Percentiles rank a stretch among this genome's conserved stretches.
phyloP scores from a whole-genome alignment of 1,284 basidiomycete genomes.

The Gymnopus androsaceus region DNA sequence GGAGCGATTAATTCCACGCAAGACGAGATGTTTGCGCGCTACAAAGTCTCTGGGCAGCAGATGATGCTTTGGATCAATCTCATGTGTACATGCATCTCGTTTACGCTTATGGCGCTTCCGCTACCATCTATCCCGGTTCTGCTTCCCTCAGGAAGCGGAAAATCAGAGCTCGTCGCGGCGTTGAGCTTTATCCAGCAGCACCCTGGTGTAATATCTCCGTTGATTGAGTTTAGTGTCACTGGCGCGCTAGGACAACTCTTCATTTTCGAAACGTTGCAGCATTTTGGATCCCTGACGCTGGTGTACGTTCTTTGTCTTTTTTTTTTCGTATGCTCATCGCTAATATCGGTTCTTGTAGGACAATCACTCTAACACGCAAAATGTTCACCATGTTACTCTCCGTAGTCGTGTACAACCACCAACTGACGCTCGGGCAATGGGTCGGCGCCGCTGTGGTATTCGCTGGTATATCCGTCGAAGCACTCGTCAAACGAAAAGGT shows the following conservation, averaged over 20 bases:
- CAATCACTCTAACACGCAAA: conserved; percentile 95
- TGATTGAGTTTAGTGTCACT: conserved; percentile 85
- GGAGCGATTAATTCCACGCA: conserved; percentile 97
- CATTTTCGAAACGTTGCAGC: conserved; percentile 96
- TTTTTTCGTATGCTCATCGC: neutral
- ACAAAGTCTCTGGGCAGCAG: conserved; percentile 88
- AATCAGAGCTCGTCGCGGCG: conserved; percentile 70
- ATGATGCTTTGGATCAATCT: conserved; percentile 99
- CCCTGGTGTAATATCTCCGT: conserved; percentile 75
- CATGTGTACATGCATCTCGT: conserved; percentile 74
- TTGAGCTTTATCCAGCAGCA: conserved; percentile 80
- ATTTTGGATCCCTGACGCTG: conserved; percentile 93
- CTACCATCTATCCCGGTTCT: conserved; percentile 77
- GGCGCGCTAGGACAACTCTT: conserved; percentile 96
- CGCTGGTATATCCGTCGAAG: conserved; percentile 91
- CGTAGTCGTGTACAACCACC: conserved; percentile 91
- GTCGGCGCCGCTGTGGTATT: conserved; percentile 89
- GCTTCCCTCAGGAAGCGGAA: conserved; percentile 60
- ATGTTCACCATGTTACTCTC: conserved; percentile 98
- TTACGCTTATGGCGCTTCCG: conserved; percentile 67
- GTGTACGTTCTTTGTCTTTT: conserved; percentile 59
- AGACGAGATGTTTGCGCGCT: conserved; percentile 89
- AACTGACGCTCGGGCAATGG: conserved; percentile 88
- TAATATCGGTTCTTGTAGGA: conserved; percentile 46
- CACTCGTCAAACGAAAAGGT: conserved; percentile 86